Evolutionary conservation across 2,329 filamentous ascomycete genomes (phyloP), one percentile per base, ranked within the genome.

Genomic region (Madurella mycetomatis): DNA sequence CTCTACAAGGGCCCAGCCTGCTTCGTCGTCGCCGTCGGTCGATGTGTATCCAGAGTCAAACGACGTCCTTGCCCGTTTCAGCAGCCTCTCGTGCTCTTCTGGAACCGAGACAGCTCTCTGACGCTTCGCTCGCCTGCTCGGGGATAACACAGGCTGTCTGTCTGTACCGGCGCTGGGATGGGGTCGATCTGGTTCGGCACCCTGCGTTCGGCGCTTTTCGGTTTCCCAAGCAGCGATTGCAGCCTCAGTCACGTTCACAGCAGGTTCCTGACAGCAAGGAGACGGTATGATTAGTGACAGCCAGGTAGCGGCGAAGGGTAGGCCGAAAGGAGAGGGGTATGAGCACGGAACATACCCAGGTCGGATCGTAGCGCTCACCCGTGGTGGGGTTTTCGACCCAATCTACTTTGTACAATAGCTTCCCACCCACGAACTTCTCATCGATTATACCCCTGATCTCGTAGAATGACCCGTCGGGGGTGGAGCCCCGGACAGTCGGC

Each of bases 361-460:
- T 77, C 9, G 75, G 76, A 2, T 67, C 53, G 63, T 76, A 84
- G 1, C 58, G 55, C 56, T 75, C 64, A 16, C 77, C 79, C 40
- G 78, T 80, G 2, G 60, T 56, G n/a, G 72, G 67, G 62, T 83
- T 69, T 55, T 78, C 74, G 46, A 72, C 75, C 83, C 83, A 85
- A 62, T 83, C 76, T 50, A 85, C 75, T 2, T 72, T 64, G 60
- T 83, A 86, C n/a, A 71, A 57, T 11, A 64, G 64, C 19, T 62
- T 63, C 11, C 70, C 65, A 31, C 60, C 53, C 17, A 61, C 52
- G 4, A 34, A 13, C 55, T 67, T 72, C 66, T 75, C 72, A 48
- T 65, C 65, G 12, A 74, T 52, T 18, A 76, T 74, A 48, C 66
- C 67, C 34, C 66, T 66, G 39, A 74, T 16, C 48, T 49, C 61